phyloP scores from a whole-genome alignment of 176 grass and related monocot species.

The Ensete ventricosum region DNA sequence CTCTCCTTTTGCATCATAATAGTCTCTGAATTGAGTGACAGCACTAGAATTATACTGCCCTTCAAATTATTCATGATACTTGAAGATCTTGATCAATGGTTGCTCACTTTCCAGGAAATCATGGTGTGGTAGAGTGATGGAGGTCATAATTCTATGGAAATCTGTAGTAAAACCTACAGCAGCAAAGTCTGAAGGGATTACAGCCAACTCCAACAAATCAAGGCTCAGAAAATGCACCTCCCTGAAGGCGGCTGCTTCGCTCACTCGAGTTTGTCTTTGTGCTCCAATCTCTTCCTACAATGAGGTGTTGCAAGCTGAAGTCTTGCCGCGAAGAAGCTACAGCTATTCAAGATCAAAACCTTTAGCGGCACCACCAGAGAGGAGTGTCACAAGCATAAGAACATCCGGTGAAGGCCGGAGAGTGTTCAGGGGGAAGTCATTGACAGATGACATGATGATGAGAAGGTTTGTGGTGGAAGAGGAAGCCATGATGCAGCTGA shows the following conservation, averaged over 20 bases:
- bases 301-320: constrained; percentile 60
- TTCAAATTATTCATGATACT: neutral
- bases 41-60: too few species aligned
- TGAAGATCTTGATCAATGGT: constrained; percentile 4
- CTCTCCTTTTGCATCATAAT: too few species aligned
- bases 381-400: neutral
- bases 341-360: constrained; percentile 63
- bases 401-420: constrained; percentile 24
- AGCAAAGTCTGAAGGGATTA: neutral
- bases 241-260: constrained; percentile 72
- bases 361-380: neutral
- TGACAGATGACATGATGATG: constrained; percentile 83
- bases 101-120: constrained; percentile 32
- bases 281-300: constrained; percentile 93
- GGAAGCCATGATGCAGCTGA: constrained; percentile 64
- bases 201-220: neutral
- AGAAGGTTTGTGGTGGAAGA: constrained; percentile 88
- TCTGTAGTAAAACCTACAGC: constrained; percentile 20
- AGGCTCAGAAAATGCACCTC: constrained; percentile 83
- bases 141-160: constrained; percentile 69
- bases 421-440: constrained; percentile 92
- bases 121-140: constrained; percentile 64
- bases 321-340: constrained; percentile 71
- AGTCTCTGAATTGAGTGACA: too few species aligned
- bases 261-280: constrained; percentile 97